Conservation (phyloP, 768 basidiomycete genomes). For the Tephrocybe sp. region DNA sequence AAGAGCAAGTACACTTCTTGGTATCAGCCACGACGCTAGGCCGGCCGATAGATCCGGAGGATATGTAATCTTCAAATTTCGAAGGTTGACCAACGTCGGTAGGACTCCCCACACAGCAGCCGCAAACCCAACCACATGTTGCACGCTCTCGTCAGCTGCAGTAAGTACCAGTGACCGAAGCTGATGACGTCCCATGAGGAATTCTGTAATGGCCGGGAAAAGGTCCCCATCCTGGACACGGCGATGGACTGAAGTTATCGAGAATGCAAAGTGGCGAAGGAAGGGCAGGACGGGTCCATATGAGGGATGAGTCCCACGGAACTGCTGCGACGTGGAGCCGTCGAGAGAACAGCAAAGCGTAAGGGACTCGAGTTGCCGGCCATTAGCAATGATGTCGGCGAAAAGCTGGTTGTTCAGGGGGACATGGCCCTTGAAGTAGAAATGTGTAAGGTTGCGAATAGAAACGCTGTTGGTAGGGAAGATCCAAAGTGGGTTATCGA, state of each 20-base stretch:
- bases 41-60: conserved; percentile 63
- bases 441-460: conserved; percentile 62
- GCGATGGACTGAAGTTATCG: conserved; percentile 41
- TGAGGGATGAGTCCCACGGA: conserved; percentile 36
- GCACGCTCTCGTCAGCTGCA: conserved; percentile 41
- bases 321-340: conserved; percentile 48
- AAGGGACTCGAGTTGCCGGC: conserved; percentile 64
- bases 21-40: conserved; percentile 69
- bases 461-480: conserved; percentile 56
- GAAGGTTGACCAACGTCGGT: conserved; percentile 52
- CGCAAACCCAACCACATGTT: conserved; percentile 62
- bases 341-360: conserved; percentile 56
- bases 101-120: conserved; percentile 73
- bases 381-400: conserved; percentile 58
- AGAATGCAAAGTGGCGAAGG: conserved; percentile 64
- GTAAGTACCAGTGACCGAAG: conserved; percentile 56
- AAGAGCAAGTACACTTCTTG: conserved; percentile 49
- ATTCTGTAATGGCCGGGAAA: conserved; percentile 68
- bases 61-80: conserved; percentile 59
- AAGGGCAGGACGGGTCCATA: conserved; percentile 47
- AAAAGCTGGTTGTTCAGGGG: conserved; percentile 50
- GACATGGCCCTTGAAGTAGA: conserved; percentile 62
- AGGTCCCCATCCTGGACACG: conserved; percentile 57
- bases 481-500: conserved; percentile 56
- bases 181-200: conserved; percentile 54